Base-by-base conservation (phyloP, 2,329 filamentous ascomycete genomes). In the Phymatotrichopsis omnivora region DNA sequence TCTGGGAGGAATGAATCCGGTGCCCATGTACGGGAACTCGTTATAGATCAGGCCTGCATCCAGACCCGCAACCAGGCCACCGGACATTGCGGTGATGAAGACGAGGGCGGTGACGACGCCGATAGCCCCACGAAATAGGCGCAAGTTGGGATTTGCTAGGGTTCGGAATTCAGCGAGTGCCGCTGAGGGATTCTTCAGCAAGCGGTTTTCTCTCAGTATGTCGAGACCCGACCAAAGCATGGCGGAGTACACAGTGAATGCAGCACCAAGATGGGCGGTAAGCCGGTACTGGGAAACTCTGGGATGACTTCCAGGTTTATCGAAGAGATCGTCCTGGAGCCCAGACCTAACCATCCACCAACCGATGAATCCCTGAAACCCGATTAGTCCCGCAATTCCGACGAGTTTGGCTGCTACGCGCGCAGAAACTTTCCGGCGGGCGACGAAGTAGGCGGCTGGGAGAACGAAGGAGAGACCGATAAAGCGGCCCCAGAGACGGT, bases 261-360 rank as follows among this genome's bases (percentile, higher is more conserved):
- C 91, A 34, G 89, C 81, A 25, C 81, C 85, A 8, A 98, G 72
- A 64, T 98, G 91, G 7, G 87, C 76, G 3, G 89, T 82, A 45
- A 98, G 73, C 40, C 91, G 78, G 67, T 98, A 98, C 66, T 98
- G 91, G 52, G 81, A 89, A 38, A 98, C 91, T 48, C 91, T 78
- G 0, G 91, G 91, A 63, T 94, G 85, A 45, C 80, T 82, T 10
- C 87, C 91, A 2, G 85, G 82, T 24, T 57, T 33, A 16, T 84
- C 84, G 61, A 98, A 95, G 22, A 98, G 74, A 63, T 98, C 91
- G 62, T 96, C 91, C 63, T 89, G 93, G 52, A 98, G 71, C 2
- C 91, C 91, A 8, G 84, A 93, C 66, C 93, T 93, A 57, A 98
- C 91, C 91, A 98, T 98, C 86, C 91, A 98, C 91, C 91, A 98